These are phyloP conservation scores for Ganoderma multipileum DNA, from an alignment of 1,284 basidiomycete species.

Conservation along the genomic window DNA sequence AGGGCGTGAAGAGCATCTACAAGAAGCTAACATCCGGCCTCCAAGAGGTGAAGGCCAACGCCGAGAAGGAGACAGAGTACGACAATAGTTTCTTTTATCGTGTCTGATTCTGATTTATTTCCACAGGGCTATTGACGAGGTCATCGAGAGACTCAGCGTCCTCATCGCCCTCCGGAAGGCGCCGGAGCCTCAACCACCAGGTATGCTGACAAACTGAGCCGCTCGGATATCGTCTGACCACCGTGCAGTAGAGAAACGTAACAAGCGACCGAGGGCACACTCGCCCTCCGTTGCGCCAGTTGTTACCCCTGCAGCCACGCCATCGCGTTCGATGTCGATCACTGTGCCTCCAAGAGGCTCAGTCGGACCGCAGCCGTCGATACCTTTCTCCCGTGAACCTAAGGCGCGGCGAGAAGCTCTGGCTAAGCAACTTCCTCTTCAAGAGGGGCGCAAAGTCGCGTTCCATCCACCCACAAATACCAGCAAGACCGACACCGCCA, in stretches of 20 bases:
- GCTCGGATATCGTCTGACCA: neutral
- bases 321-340: conserved; percentile 50
- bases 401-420: conserved; percentile 68
- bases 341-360: conserved; percentile 63
- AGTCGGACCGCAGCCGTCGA: conserved; percentile 57
- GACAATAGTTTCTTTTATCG: conserved; percentile 12
- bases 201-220: conserved; percentile 43
- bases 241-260: conserved; percentile 64
- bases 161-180: conserved; percentile 76
- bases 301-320: conserved; percentile 46
- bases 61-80: conserved; percentile 71
- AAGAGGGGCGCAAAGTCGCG: conserved; percentile 76
- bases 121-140: conserved; percentile 69
- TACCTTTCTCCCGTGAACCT: conserved; percentile 68
- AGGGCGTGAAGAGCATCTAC: conserved; percentile 65
- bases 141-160: conserved; percentile 70
- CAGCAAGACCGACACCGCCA: conserved; percentile 53
- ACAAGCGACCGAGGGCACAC: conserved; percentile 72
- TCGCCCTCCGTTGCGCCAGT: conserved; percentile 60
- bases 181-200: conserved; percentile 63
- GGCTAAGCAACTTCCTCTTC: conserved; percentile 67
- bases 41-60: conserved; percentile 62
- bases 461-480: conserved; percentile 68
- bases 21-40: conserved; percentile 67
- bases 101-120: conserved; percentile 10